These are phyloP conservation scores for Cryptococcus sp. DNA, from an alignment of 1,284 basidiomycete genomes.

Conservation along the genomic window DNA sequence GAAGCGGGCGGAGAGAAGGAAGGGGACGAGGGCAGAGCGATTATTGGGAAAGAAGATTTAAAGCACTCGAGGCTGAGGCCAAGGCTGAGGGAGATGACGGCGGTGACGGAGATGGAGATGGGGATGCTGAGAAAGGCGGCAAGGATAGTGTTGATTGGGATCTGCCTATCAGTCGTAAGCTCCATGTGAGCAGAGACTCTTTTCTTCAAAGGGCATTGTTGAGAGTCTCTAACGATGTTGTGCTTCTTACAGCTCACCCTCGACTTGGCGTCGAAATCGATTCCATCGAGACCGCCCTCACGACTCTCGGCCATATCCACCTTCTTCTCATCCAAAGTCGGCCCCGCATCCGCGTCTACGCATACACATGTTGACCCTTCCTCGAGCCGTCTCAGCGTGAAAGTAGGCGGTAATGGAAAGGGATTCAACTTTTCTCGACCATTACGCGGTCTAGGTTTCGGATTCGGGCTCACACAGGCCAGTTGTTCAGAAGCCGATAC, in stretches of 20 bases:
- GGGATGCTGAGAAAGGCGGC: background rate
- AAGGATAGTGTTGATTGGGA: constrained; percentile 8
- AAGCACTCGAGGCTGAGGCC: constrained; percentile 19
- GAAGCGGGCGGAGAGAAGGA: background rate
- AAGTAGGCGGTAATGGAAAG: background rate
- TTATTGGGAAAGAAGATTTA: constrained; percentile 31
- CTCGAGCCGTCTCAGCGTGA: background rate
- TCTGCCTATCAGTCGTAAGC: constrained; percentile 10
- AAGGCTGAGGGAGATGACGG: constrained; percentile 1
- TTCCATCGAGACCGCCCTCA: constrained; percentile 14
- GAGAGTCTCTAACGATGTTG: background rate
- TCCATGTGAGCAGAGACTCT: constrained; percentile 10
- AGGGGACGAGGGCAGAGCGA: constrained; percentile 5
- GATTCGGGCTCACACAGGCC: background rate
- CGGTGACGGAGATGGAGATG: background rate
- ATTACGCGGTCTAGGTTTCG: background rate
- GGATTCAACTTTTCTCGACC: constrained; percentile 12
- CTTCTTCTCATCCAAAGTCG: constrained; percentile 15
- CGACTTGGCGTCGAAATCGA: constrained; percentile 18
- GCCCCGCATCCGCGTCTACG: constrained; percentile 2
- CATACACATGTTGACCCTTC: background rate
- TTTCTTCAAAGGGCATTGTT: background rate
- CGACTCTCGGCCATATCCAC: constrained; percentile 21
- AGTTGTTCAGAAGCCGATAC: background rate
- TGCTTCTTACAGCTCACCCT: constrained; percentile 16